Conservation (phyloP, 495 filamentous ascomycete genomes). For the Hypoxylon lienhwacheense region DNA sequence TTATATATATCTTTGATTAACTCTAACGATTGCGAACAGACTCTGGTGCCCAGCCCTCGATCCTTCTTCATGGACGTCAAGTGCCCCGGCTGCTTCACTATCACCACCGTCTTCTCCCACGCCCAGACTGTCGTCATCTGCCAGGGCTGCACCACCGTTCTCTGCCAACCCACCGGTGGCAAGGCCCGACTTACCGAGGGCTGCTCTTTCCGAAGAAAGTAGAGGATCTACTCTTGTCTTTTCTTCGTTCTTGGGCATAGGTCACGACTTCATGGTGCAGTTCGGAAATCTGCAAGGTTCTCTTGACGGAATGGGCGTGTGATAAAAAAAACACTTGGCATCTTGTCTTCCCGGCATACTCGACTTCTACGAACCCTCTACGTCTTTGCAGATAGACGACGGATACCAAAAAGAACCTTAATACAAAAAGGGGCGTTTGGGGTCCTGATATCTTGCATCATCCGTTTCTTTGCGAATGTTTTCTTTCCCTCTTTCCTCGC, state of each 20-base stretch:
- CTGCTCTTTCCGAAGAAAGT: conserved; percentile 99
- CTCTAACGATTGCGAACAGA: conserved; percentile 55
- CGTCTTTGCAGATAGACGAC: conserved; percentile 73
- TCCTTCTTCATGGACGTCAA: conserved; percentile 99
- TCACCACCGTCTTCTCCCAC: conserved; percentile 99
- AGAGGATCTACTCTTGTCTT: conserved; percentile 56
- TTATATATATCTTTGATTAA: too few relatives aligned
- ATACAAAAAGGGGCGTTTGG: conserved; percentile 61
- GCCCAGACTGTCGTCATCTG: conserved; percentile 99
- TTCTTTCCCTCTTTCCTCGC: conserved; percentile 41
- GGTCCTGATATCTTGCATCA: conserved; percentile 90
- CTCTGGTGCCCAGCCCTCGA: conserved; percentile 88
- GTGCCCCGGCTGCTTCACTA: conserved; percentile 99
- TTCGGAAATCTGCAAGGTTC: conserved; percentile 56
- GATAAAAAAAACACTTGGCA: conserved; percentile 44
- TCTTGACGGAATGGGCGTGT: conserved; percentile 54
- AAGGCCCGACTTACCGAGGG: conserved; percentile 98
- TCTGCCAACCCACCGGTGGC: conserved; percentile 98
- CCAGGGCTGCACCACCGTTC: conserved; percentile 93
- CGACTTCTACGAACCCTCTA: conserved; percentile 40
- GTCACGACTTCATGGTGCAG: conserved; percentile 50
- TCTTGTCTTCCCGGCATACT: conserved; percentile 35
- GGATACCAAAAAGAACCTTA: conserved; percentile 61
- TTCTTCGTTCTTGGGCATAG: conserved; percentile 51
- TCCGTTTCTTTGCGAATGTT: conserved; percentile 49